Conservation (phyloP, 371 early-diverging fungal species). For the Quaeritorhiza haematococci region DNA sequence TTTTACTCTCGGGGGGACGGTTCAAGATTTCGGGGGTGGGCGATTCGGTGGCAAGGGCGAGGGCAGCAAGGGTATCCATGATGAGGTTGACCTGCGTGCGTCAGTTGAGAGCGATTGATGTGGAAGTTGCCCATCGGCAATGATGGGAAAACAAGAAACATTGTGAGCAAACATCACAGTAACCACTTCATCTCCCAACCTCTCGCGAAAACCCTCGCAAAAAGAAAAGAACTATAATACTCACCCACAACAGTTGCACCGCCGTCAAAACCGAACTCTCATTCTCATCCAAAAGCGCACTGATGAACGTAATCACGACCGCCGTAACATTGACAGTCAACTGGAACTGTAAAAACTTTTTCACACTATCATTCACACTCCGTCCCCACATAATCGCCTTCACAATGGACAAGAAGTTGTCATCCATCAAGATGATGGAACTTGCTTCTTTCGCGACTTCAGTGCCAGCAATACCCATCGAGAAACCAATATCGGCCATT, state of each 20-base stretch:
- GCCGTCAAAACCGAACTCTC: slow-evolving; percentile 65
- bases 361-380: slow-evolving; percentile 82
- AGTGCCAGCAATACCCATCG: slow-evolving; percentile 91
- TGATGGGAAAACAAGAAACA: background rate
- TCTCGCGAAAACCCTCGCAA: no score
- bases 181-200: no score
- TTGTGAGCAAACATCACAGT: no score
- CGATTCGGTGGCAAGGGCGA: slow-evolving; percentile 79
- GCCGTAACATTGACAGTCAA: slow-evolving; percentile 74
- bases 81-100: slow-evolving; percentile 65
- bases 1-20: slow-evolving; percentile 71
- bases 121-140: no score
- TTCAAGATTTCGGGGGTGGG: slow-evolving; percentile 73
- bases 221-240: no score
- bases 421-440: slow-evolving; percentile 85
- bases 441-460: slow-evolving; percentile 87
- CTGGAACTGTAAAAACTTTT: slow-evolving; percentile 90
- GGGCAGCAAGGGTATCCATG: slow-evolving; percentile 83
- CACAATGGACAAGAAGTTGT: slow-evolving; percentile 71
- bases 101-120: background rate
- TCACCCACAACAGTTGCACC: slow-evolving; percentile 75
- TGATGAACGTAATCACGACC: slow-evolving; percentile 35
- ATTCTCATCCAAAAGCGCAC: background rate
- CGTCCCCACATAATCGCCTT: slow-evolving; percentile 87
- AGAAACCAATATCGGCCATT: slow-evolving; percentile 86